Evolutionary conservation across 2,329 filamentous ascomycete species (phyloP), one percentile per base, ranked within the genome.

Genomic region (Metarhizium rileyi): DNA sequence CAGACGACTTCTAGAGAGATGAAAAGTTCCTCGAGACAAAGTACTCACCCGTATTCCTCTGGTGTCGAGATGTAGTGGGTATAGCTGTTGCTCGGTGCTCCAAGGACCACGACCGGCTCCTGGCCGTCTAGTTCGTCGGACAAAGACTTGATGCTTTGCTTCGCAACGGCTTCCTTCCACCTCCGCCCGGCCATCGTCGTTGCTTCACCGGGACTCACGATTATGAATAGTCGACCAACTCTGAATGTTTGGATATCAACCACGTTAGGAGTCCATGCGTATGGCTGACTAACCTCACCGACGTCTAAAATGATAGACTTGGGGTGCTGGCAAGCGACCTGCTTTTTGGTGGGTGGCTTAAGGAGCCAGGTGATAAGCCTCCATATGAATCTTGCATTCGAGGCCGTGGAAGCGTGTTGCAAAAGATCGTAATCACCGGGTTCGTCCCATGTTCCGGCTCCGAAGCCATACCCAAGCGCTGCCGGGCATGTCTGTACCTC

Each of bases 171-270:
- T 52, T 78, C 73, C 58, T 85, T 86, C 90, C 90, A 96, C 30
- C 90, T 80, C 10, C 90, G 80, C 1, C 90, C 90, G 1, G 87
- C 78, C 90, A 95, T 96, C 8, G 90, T 95, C 0, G 87, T 93
- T 1, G 87, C 88, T 67, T 96, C 90, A 43, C 88, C 87, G 0
- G 90, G 85, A 26, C 84, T 85, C n/a, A 95, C 77, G 55, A 95
- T 83, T 55, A 95, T 86, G 53, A 94, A 72, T 45, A 95, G 70
- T 59, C 94, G 87, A 3, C 90, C 90, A 2, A 91, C 83, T 22
- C 90, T 84, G 14, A 95, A 71, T 18, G 87, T 70, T 65, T 95
- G 90, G 25, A 95, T 77, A 62, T 96, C 88, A 49, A 95, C 84
- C 54, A 95, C 86, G 59, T 95, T 95, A 4, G 90, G 87, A 0